Evolutionary conservation across 345 rosid genomes (phyloP).

Genomic region (Anastatica hierochuntica): DNA sequence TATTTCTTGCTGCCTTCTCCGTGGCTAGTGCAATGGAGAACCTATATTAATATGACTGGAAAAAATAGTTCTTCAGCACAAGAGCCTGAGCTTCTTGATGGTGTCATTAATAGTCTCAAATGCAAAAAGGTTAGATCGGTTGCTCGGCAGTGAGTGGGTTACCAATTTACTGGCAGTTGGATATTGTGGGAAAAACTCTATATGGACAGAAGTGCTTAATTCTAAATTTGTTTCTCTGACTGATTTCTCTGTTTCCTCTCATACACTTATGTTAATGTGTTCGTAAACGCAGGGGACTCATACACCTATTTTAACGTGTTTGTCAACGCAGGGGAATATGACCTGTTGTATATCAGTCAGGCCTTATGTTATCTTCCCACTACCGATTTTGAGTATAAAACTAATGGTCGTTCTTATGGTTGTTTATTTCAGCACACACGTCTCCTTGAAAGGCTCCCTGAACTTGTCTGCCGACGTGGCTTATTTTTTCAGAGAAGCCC

Average conservation of each 20-base stretch:
- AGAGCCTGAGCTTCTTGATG: constrained; percentile 66
- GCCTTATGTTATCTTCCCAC: too few species aligned
- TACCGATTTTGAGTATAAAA: constrained; percentile 8
- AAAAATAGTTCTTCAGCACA: constrained; percentile 47
- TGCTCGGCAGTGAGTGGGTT: constrained; percentile 1
- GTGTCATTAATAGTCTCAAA: constrained; percentile 47
- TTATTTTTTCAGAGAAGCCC: constrained; percentile 56
- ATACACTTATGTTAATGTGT: neutral
- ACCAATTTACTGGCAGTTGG: constrained; percentile 7
- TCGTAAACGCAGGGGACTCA: too few species aligned
- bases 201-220: neutral
- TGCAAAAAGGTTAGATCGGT: constrained; percentile 70
- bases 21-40: constrained; percentile 86
- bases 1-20: constrained; percentile 74
- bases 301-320: too few species aligned
- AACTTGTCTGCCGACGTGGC: constrained; percentile 59
- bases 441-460: constrained; percentile 81
- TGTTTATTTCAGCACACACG: constrained; percentile 51
- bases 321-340: neutral
- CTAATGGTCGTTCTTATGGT: constrained; percentile 10
- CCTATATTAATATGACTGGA: constrained; percentile 56
- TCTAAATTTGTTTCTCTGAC: neutral
- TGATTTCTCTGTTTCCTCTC: constrained; percentile 9
- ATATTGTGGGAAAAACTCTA: neutral
- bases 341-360: constrained; percentile 5